Percentiles rank a stretch among this genome's conserved stretches.
These are phyloP conservation scores for Talaromyces sp. DNA, from an alignment of 2,329 filamentous ascomycete genomes.

Conservation along the genomic window DNA sequence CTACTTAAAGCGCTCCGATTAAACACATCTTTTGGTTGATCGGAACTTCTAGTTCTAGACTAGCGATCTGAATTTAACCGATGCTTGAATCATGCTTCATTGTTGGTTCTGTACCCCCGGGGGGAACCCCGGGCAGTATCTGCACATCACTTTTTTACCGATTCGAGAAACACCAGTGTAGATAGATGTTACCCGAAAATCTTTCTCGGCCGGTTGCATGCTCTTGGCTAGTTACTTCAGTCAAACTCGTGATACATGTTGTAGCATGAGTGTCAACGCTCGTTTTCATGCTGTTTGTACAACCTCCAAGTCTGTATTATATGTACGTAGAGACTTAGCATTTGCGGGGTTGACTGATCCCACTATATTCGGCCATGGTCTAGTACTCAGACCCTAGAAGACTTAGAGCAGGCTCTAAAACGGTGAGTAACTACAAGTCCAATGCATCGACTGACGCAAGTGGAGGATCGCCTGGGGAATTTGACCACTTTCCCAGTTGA, in stretches of 20 bases:
- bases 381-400: not conserved
- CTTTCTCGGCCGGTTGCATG: constrained; percentile 8
- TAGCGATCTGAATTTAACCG: constrained; percentile 12
- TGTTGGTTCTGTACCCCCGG: constrained; percentile 1
- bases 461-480: not conserved
- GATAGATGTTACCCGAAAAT: not conserved
- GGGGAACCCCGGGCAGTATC: not conserved
- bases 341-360: not conserved
- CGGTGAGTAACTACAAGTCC: not conserved
- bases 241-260: not conserved
- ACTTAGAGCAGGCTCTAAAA: not conserved
- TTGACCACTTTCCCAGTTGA: not conserved
- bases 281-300: not conserved
- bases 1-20: not conserved
- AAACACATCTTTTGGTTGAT: not conserved
- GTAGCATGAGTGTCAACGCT: not conserved
- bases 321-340: too few relatives aligned
- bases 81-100: not conserved
- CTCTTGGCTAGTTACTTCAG: not conserved
- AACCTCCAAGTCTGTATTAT: too few relatives aligned
- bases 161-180: not conserved
- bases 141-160: not conserved
- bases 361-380: not conserved
- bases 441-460: not conserved
- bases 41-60: not conserved